A percentile compares a stretch with the other conserved stretches of the same genome.
Conservation (phyloP, 352 stramenopile species). For the Discostella stelligera region DNA sequence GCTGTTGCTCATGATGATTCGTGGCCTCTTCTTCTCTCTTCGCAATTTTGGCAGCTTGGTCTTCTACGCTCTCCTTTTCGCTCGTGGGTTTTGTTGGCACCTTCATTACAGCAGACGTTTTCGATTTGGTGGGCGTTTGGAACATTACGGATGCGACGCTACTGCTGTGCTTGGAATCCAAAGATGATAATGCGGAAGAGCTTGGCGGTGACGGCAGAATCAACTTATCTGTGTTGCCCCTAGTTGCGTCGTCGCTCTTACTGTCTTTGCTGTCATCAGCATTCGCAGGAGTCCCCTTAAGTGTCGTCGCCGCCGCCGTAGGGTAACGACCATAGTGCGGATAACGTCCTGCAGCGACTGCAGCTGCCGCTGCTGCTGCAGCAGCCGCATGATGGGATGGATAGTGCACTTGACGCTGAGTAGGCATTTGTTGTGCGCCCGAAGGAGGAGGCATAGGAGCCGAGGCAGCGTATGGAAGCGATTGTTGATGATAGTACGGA, state of each 20-base stretch:
- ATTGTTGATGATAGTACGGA: constrained; percentile 27
- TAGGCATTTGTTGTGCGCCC: background rate
- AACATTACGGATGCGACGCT: background rate
- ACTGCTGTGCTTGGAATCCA: background rate
- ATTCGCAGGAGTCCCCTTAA: background rate
- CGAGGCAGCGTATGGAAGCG: background rate
- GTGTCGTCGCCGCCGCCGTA: constrained; percentile 1
- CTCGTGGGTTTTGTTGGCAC: constrained; percentile 16
- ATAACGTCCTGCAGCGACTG: background rate
- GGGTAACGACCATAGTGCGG: constrained; percentile 16
- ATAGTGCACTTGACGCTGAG: constrained; percentile 15
- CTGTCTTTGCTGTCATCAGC: background rate
- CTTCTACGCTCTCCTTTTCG: constrained; percentile 23
- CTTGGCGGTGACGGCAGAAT: background rate
- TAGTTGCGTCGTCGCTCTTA: background rate
- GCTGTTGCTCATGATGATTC: background rate
- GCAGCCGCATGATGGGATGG: constrained; percentile 7
- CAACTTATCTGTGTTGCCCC: background rate
- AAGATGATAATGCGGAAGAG: background rate
- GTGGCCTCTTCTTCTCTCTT: constrained; percentile 11
- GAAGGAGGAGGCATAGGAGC: constrained; percentile 7
- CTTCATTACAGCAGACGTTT: constrained; percentile 17
- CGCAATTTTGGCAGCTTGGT: constrained; percentile 6
- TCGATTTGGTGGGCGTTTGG: constrained; percentile 18
- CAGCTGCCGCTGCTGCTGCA: constrained; percentile 2